Base-by-base conservation (phyloP, 257 asterid genomes). In the Knoxia roxburghii region DNA sequence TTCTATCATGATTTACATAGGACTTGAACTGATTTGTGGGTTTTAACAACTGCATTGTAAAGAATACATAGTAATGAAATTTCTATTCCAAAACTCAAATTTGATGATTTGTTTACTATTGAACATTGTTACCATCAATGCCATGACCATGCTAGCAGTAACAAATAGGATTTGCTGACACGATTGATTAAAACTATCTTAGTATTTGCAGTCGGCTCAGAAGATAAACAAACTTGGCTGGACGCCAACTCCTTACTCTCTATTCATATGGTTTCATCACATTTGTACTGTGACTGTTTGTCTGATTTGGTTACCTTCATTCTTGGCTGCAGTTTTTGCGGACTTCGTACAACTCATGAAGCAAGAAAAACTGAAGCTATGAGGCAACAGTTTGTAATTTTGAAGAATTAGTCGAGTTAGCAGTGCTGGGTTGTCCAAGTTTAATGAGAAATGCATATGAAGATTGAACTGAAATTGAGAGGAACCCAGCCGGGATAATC, bases 301-400 rank as follows among this genome's bases (percentile, higher is more conserved):
- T 20, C 52, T 51, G 33, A 43, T 39, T 61, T 61, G 7, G 15
- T 30, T 0, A 61, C 49, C 59, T 40, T 29, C 48, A 35, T 55
- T 52, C 41, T 43, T 20, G n/a, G 27, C 37, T 51, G 40, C 73
- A 79, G 79, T 79, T 37, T 79, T 79, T 50, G 81, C 74, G 52
- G 79, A 76, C 37, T 79, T 79, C 68, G 60, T 76, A 9, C 73
- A 66, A 73, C 79, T 79, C 13, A 79, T 79, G 84, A 70, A 67
- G 61, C 70, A 73, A 46, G 72, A 76, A n/a, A 79, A 75, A 26
- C 41, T 18, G 50, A 72, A 65, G 74, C 72, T 68, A 23, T 73
- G 54, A 69, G 33, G 45, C 51, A 13, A 2, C 37, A 67, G 26
- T 40, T 51, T 29, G 7, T 4, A 41, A 2, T 50, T 6, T 1